A percentile compares a stretch with the other conserved stretches of the same genome.
phyloP scores from a whole-genome alignment of 2,329 filamentous ascomycete genomes.

The Aspergillus tamarii region DNA sequence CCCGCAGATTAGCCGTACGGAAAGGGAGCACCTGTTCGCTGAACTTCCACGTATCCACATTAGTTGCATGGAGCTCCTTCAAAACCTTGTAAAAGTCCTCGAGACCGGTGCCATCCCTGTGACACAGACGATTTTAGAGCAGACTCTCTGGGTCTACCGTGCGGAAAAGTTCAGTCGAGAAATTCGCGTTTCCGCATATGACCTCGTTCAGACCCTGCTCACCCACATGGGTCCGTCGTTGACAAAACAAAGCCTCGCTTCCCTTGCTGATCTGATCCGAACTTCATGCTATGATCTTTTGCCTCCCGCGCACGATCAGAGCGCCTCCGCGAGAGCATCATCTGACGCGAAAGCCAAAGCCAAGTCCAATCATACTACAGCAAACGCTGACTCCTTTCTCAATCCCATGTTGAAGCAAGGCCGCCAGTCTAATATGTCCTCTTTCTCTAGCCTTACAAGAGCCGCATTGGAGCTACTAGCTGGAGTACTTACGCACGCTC shows the following conservation, averaged over 20 bases:
- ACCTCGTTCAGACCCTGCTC: conserved; percentile 61
- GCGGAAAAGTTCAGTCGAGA: conserved; percentile 53
- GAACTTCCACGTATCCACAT: conserved; percentile 74
- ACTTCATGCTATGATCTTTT: conserved; percentile 76
- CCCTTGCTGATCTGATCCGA: conserved; percentile 65
- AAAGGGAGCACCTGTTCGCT: conserved; percentile 77
- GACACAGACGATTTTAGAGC: conserved; percentile 68
- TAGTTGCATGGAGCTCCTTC: conserved; percentile 67
- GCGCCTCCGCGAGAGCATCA: conserved; percentile 27
- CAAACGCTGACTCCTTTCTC: conserved; percentile 75
- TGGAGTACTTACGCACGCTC: conserved; percentile 63
- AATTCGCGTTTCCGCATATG: conserved; percentile 66
- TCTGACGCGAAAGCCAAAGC: conserved; percentile 46
- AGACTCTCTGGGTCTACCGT: conserved; percentile 71
- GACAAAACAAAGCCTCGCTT: conserved; percentile 65
- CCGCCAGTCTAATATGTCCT: conserved; percentile 21
- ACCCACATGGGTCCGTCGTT: conserved; percentile 66
- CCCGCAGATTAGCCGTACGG: conserved; percentile 73
- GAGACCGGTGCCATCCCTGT: conserved; percentile 61
- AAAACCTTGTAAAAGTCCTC: conserved; percentile 61
- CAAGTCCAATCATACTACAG: conserved; percentile 38
- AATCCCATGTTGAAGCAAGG: conserved; percentile 44
- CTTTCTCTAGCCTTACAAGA: conserved; percentile 49
- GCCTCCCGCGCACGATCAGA: conserved; percentile 47
- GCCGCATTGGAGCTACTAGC: conserved; percentile 67